Evolutionary conservation across 148 eudicot genomes (phyloP), one percentile per base, ranked within the genome.

Genomic region (Chenopodium album): DNA sequence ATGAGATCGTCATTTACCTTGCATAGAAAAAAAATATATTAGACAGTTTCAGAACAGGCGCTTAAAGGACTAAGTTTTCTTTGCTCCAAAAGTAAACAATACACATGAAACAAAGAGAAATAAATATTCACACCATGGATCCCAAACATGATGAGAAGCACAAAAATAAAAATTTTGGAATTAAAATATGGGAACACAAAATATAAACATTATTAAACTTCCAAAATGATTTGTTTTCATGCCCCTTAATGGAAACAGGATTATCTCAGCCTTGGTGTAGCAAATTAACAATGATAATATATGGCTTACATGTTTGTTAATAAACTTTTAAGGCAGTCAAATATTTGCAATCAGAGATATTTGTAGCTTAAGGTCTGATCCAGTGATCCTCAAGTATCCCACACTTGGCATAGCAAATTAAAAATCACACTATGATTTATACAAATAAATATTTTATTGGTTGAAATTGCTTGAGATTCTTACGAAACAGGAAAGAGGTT

Each of bases 1-100:
- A 88, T 64, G 69, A 84, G 87, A 76, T 96, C 98, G 78, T 95
- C 99, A 71, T 85, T 87, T 79, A 93, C 93, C 98, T 95, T 77
- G 59, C 20, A 52, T 22, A 44, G 74, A 85, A 50, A 62, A 79
- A 32, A 37, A 77, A 12, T 59, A 79, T 23, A 73, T 22, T 78
- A 28, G 50, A 71, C 32, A 73, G 75, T 80, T 41, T 28, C 65
- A 76, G 50, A 68, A 60, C 71, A 80, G 4, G 47, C 56, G 69
- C 34, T n/a, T 41, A 79, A 56, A 54, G 62, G 20, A 63, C 32
- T 67, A 17, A 9, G n/a, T n/a, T 60, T 46, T 71, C 20, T 41
- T 1, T 62, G 64, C 60, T 50, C 22, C 26, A 73, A 52, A 62
- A 64, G 64, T 9, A 60, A n/a, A 52, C 11, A 52, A 19, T 29